Percentiles rank a stretch among this genome's conserved stretches.
phyloP scores from a whole-genome alignment of 2,329 filamentous ascomycete genomes.

The Orbilia oligospora region DNA sequence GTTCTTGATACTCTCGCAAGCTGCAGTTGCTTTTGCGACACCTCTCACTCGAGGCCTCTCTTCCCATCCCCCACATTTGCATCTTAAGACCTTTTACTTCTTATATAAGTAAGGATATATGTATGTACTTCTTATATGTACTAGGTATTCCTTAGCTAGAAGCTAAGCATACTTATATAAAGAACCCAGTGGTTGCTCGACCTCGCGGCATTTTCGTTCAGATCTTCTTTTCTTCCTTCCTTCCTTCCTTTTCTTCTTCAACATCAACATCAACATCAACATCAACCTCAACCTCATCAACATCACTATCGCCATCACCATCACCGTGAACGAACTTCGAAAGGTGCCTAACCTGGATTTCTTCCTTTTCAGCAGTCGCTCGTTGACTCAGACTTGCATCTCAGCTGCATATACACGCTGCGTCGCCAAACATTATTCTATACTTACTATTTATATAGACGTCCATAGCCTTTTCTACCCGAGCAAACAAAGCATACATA shows the following conservation, averaged over 20 bases:
- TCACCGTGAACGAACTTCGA: constrained; percentile 26
- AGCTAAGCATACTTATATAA: constrained; percentile 45
- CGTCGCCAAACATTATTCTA: constrained; percentile 28
- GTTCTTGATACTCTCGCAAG: neutral
- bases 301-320: constrained; percentile 15
- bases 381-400: constrained; percentile 62
- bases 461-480: constrained; percentile 60
- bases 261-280: constrained; percentile 19
- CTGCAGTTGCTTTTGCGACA: constrained; percentile 48
- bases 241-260: constrained; percentile 35
- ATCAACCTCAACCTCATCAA: constrained; percentile 20
- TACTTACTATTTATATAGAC: too few relatives aligned
- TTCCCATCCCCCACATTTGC: constrained; percentile 54
- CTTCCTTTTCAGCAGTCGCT: constrained; percentile 54
- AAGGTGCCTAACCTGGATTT: too few relatives aligned
- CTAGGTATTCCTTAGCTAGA: neutral
- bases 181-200: constrained; percentile 53
- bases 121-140: too few relatives aligned
- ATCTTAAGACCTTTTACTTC: too few relatives aligned
- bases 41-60: constrained; percentile 29
- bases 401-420: constrained; percentile 56
- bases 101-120: too few relatives aligned
- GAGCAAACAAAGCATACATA: constrained; percentile 33
- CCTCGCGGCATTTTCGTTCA: constrained; percentile 58
- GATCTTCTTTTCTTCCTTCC: constrained; percentile 48